These are phyloP conservation scores for Vanrija sp. DNA, from an alignment of 1,284 basidiomycete genomes.

Conservation along the genomic window DNA sequence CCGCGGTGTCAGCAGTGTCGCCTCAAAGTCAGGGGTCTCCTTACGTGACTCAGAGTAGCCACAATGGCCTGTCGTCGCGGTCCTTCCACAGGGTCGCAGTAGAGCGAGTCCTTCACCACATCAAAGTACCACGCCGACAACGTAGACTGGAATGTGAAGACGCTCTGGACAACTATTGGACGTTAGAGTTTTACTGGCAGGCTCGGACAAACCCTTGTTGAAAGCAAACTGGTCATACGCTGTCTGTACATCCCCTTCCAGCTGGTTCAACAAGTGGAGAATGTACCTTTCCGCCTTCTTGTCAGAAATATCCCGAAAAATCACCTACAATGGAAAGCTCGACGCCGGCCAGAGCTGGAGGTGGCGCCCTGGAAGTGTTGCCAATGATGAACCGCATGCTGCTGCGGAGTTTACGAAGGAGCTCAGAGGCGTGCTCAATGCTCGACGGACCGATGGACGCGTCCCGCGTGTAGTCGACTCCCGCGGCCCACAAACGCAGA, in stretches of 20 bases:
- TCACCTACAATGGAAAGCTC: constrained; percentile 32
- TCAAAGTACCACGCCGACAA: constrained; percentile 76
- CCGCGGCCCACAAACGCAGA: constrained; percentile 86
- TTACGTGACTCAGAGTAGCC: constrained; percentile 68
- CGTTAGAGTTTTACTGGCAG: not conserved
- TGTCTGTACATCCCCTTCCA: constrained; percentile 64
- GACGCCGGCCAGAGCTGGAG: constrained; percentile 14
- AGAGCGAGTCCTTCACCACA: constrained; percentile 84
- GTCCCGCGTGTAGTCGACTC: constrained; percentile 85
- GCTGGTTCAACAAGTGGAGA: constrained; percentile 71
- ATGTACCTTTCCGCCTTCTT: constrained; percentile 77
- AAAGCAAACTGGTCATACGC: constrained; percentile 78
- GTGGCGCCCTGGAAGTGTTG: constrained; percentile 56
- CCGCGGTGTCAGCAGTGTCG: constrained; percentile 31
- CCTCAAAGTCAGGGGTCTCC: constrained; percentile 15
- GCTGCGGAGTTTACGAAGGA: constrained; percentile 81
- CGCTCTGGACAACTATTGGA: constrained; percentile 46
- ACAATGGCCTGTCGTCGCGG: constrained; percentile 62
- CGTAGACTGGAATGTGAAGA: constrained; percentile 50
- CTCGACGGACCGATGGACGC: constrained; percentile 77
- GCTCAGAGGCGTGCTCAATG: constrained; percentile 71
- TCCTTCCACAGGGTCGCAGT: constrained; percentile 62
- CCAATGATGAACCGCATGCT: constrained; percentile 85
- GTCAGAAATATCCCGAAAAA: constrained; percentile 57
- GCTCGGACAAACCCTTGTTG: constrained; percentile 62